Base-by-base conservation (phyloP, 139 green algal species). In the Coccomyxa sp. region DNA sequence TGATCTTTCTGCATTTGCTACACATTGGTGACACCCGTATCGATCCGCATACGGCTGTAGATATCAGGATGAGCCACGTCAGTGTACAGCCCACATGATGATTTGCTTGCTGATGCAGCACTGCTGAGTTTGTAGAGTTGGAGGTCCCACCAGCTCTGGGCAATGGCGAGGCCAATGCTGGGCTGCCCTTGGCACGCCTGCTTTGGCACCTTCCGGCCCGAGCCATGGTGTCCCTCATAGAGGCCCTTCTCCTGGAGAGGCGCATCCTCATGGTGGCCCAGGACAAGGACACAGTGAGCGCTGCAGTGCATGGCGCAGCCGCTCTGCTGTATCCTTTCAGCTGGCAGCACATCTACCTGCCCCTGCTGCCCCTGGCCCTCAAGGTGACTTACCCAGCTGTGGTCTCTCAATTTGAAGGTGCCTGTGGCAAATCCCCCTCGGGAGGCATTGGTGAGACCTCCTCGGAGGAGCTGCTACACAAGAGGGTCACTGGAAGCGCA, bases 281-380 rank as follows among this genome's bases (percentile, higher is more conserved):
- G 29, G 85, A 83, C 12, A 83, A 80, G 18, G 90, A 95, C 69
- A 90, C 75, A 0, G 84, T 96, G 31, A 89, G 87, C 9, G 83
- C 91, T 0, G 87, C 89, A 4, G 88, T 96, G 44, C 83, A 89
- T 74, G 91, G 90, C 8, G 90, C 91, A 14, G 79, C 85, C 12
- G 91, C 92, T 44, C 74, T 96, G 69, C 83, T 95, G 16, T 92
- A 92, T 73, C 92, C 92, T 2, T 92, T 96, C 82, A 84, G 85
- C 76, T 95, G 89, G 88, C 91, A 95, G 68, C 90, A 94, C 77
- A 93, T 96, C 79, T 96, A 88, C 78, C 86, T 96, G 74, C 92
- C 92, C 22, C 77, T 96, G 39, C 86, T 96, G 73, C 92, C 92
- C 2, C 72, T 80, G 38, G 76, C 74, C 22, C 77, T 94, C 33